phyloP scores from a whole-genome alignment of 495 filamentous ascomycete genomes.

The Aspergillus cristatus region DNA sequence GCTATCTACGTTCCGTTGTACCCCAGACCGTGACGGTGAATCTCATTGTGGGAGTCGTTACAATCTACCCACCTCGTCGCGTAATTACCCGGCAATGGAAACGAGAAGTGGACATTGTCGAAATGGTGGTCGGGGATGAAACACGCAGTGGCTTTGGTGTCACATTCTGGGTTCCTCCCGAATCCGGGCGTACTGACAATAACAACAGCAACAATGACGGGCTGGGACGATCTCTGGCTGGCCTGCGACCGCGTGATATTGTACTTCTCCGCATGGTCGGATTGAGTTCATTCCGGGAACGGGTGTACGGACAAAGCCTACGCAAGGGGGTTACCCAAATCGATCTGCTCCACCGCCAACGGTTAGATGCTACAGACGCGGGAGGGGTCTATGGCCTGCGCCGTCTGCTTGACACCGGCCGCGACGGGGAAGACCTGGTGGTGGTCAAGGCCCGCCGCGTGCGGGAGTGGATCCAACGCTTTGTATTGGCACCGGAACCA shows the following conservation, averaged over 20 bases:
- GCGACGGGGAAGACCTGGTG: slow-evolving; percentile 36
- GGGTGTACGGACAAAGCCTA: slow-evolving; percentile 70
- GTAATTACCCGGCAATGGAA: slow-evolving; percentile 42
- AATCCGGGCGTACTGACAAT: too few species aligned
- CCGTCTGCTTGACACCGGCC: slow-evolving; percentile 9
- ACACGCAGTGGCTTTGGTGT: slow-evolving; percentile 72
- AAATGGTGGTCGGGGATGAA: slow-evolving; percentile 79
- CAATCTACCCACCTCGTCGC: slow-evolving; percentile 55
- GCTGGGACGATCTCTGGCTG: slow-evolving; percentile 34
- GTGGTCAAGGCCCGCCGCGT: slow-evolving; percentile 58
- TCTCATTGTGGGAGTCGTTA: slow-evolving; percentile 68
- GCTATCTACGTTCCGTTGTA: slow-evolving; percentile 55
- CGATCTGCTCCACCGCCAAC: slow-evolving; percentile 51
- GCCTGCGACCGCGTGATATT: slow-evolving; percentile 59
- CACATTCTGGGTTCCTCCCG: slow-evolving; percentile 68
- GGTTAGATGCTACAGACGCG: slow-evolving; percentile 30
- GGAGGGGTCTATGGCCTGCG: slow-evolving; percentile 28
- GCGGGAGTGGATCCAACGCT: slow-evolving; percentile 62
- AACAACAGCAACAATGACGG: slow-evolving; percentile 18
- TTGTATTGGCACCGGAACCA: slow-evolving; percentile 43
- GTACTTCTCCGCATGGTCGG: slow-evolving; percentile 69
- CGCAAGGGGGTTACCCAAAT: slow-evolving; percentile 61
- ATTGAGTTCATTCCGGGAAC: slow-evolving; percentile 59
- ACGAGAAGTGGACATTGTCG: slow-evolving; percentile 51
- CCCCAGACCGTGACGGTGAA: slow-evolving; percentile 77